Evolutionary conservation across 2,329 filamentous ascomycete genomes (phyloP), one percentile per base, ranked within the genome.

Genomic region (Fusarium hainanense): DNA sequence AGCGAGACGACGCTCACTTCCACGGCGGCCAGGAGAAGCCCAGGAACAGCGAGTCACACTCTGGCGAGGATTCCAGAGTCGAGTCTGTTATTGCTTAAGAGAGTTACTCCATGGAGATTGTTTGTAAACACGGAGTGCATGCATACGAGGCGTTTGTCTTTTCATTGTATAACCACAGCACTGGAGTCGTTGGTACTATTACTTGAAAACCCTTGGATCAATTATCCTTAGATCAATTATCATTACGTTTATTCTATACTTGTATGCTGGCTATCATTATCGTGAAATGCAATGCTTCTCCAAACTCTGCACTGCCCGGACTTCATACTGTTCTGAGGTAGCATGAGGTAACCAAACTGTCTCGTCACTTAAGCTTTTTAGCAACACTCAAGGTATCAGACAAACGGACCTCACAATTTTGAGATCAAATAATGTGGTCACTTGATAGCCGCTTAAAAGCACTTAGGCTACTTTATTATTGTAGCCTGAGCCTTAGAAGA

Each of bases 1-100:
- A 79, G 59, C 74, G 79, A 54, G 79, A 81, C 50, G 76, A 77
- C 20, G 34, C 63, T 9, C 59, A 74, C 41, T 75, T 77, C 56
- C 70, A 67, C 7, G 60, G 23, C n/a, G 54, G 73, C 41, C 54
- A 68, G 7, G 71, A 75, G 32, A 75, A 76, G 62, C 54, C 54
- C 16, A 63, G 64, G n/a, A 63, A 65, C 30, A 74, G 70, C 21
- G 70, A 74, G 21, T 74, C 73, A 6, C 64, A 66, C 54, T 71
- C 68, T 54, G 59, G 63, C 3, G 63, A 60, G 44, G 74, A 73
- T 8, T 63, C 60, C 3, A 63, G 67, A 20, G 58, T 62, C 13
- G 63, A 66, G 28, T 63, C 75, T 28, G 52, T 63, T 20, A 59
- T 66, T 30, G 74, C 63, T 32, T 75, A 71, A 48, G 32, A 11